A percentile compares a stretch with the other conserved stretches of the same genome.
Conservation (phyloP, 257 asterid genomes). For the Craterostigma plantagineum region DNA sequence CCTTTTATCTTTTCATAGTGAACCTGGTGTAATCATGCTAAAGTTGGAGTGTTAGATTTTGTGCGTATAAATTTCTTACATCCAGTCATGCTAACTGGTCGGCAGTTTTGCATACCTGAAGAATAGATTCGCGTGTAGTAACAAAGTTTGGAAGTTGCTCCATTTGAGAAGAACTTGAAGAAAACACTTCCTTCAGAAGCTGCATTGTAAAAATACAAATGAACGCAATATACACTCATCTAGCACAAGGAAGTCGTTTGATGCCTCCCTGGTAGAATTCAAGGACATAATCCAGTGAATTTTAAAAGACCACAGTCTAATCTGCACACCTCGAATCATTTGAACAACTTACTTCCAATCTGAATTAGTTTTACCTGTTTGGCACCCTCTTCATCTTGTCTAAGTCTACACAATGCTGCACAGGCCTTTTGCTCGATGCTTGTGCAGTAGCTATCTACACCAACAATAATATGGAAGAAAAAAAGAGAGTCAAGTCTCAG, state of each 20-base stretch:
- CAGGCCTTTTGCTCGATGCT: slow-evolving; percentile 62
- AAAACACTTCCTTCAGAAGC: slow-evolving; percentile 63
- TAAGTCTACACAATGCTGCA: slow-evolving; percentile 55
- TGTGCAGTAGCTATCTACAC: slow-evolving; percentile 41
- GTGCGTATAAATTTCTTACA: too few relatives aligned
- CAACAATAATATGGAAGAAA: slow-evolving; percentile 10
- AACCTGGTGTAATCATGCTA: too few relatives aligned
- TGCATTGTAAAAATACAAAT: slow-evolving; percentile 12
- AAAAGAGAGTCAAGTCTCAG: slow-evolving; percentile 6
- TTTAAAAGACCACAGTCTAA: too few relatives aligned
- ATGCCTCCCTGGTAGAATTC: background rate
- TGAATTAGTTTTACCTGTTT: slow-evolving; percentile 41
- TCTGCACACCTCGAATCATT: background rate
- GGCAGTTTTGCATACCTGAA: slow-evolving; percentile 33
- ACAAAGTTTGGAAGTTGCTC: slow-evolving; percentile 42
- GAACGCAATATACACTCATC: background rate
- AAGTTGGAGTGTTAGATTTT: too few relatives aligned
- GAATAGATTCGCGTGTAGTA: slow-evolving; percentile 64
- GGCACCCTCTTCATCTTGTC: slow-evolving; percentile 59
- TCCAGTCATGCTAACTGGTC: too few relatives aligned
- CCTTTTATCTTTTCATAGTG: background rate
- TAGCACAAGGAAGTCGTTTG: too few relatives aligned
- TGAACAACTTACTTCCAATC: slow-evolving; percentile 6
- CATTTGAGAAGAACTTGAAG: slow-evolving; percentile 39
- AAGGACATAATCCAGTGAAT: background rate